These are phyloP conservation scores for Daldinia sp. DNA, from an alignment of 2,329 filamentous ascomycete species.

Conservation along the genomic window DNA sequence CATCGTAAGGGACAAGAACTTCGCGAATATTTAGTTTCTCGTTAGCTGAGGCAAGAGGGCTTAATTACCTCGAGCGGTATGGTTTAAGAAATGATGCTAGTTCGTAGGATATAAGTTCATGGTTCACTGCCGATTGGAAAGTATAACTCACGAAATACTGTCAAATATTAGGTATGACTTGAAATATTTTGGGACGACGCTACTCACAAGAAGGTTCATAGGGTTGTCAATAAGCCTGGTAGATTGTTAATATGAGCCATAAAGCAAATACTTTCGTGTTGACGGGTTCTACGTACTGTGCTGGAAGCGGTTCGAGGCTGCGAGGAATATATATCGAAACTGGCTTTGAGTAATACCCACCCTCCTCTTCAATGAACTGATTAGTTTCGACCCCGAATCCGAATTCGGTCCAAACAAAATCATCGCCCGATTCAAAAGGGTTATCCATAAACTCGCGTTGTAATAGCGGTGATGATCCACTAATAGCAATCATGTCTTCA, in stretches of 20 bases:
- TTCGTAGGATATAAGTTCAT: constrained; percentile 43
- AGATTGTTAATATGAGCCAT: constrained; percentile 42
- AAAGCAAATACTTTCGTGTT: not conserved
- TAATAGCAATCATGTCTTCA: constrained; percentile 73
- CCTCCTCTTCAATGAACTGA: constrained; percentile 63
- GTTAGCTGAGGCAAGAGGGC: constrained; percentile 58
- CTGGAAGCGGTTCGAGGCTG: constrained; percentile 58
- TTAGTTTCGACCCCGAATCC: constrained; percentile 57
- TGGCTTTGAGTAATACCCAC: constrained; percentile 74
- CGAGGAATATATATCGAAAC: constrained; percentile 67
- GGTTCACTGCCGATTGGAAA: not conserved
- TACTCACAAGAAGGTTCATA: constrained; percentile 74
- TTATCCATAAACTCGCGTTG: constrained; percentile 42
- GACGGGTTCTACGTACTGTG: constrained; percentile 46
- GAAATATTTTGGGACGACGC: not conserved
- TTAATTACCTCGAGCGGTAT: constrained; percentile 73
- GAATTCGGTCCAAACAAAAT: constrained; percentile 52
- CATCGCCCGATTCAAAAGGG: constrained; percentile 46
- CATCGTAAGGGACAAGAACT: constrained; percentile 60
- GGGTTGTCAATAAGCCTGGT: constrained; percentile 72
- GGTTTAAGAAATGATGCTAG: constrained; percentile 74
- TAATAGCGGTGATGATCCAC: constrained; percentile 47
- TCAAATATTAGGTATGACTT: constrained; percentile 34
- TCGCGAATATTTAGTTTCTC: constrained; percentile 59
- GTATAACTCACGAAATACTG: constrained; percentile 58